phyloP scores from a whole-genome alignment of 2,329 filamentous ascomycete genomes.

The Madurella mycetomatis region DNA sequence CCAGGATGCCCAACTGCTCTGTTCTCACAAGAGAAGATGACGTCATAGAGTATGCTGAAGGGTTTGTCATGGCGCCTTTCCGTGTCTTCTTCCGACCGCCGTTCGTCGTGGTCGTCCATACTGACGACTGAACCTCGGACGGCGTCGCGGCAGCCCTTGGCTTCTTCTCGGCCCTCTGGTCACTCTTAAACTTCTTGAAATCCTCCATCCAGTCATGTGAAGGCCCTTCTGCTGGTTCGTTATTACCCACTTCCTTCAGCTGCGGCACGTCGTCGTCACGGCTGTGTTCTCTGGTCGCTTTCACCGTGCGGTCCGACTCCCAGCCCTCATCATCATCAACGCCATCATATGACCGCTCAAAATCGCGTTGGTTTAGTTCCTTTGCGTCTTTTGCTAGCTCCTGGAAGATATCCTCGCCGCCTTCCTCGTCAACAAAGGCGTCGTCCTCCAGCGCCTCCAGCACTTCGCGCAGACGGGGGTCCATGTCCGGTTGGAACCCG shows the following conservation, averaged over 20 bases:
- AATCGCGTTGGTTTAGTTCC: slow-evolving; percentile 64
- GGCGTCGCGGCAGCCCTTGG: slow-evolving; percentile 43
- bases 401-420: slow-evolving; percentile 68
- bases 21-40: slow-evolving; percentile 93
- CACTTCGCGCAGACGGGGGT: slow-evolving; percentile 83
- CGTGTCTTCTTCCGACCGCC: slow-evolving; percentile 87
- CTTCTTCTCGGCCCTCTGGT: slow-evolving; percentile 51
- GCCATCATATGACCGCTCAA: slow-evolving; percentile 60
- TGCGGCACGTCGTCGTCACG: slow-evolving; percentile 43
- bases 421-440: slow-evolving; percentile 80
- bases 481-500: slow-evolving; percentile 97
- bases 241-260: slow-evolving; percentile 43
- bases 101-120: slow-evolving; percentile 71
- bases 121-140: slow-evolving; percentile 64
- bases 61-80: slow-evolving; percentile 86
- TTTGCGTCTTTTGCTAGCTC: slow-evolving; percentile 42
- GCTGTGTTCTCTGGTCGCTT: slow-evolving; percentile 58
- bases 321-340: slow-evolving; percentile 72
- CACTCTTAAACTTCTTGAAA: slow-evolving; percentile 91
- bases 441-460: slow-evolving; percentile 94
- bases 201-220: slow-evolving; percentile 86
- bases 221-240: slow-evolving; percentile 52
- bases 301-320: slow-evolving; percentile 92
- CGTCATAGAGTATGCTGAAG: slow-evolving; percentile 92
- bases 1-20: slow-evolving; percentile 78